Evolutionary conservation across 768 basidiomycete species (phyloP), one percentile per base, ranked within the genome.

Genomic region (Lactarius vividus): DNA sequence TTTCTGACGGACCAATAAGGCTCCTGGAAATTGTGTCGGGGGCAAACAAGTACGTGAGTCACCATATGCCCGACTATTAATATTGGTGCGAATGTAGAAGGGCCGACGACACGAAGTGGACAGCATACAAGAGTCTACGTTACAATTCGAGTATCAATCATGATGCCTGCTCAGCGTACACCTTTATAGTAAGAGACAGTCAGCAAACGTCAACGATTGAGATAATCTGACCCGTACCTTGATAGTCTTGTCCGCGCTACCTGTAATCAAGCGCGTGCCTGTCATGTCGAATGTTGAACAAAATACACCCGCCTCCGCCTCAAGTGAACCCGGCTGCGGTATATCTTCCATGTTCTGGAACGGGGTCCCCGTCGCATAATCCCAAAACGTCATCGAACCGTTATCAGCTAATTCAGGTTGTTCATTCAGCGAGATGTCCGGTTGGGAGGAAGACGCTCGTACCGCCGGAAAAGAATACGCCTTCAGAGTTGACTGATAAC

Each of bases 161-260:
- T 72, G 84, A 80, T 7, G 85, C 77, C 71, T 91, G 88, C 74
- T 92, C 89, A 26, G 89, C 87, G 71, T 91, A 91, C 44, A 91
- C 77, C 84, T 84, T 40, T 29, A 44, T 18, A 31, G 18, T 1
- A 59, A 59, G 44, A n/a, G 23, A n/a, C 18, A 55, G 61, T 42
- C 33, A 54, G 44, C 26, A 52, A 35, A 31, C 33, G 29, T 62
- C 29, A 31, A 10, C 49, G 62, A 56, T 26, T 46, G 58, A 61
- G 59, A n/a, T 2, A 54, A 59, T 35, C 56, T 59, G 60, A 64
- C 28, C 74, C 83, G 57, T 35, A 91, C 92, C 85, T 99, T 98
- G 80, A 98, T 96, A 11, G 96, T 98, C 83, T 98, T 99, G 80
- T 98, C 97, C 13, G 97, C 97, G 4, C 96, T 91, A 42, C 97